Evolutionary conservation across 2,329 filamentous ascomycete genomes (phyloP).

Genomic region (Penicillium aurantiogriseum): DNA sequence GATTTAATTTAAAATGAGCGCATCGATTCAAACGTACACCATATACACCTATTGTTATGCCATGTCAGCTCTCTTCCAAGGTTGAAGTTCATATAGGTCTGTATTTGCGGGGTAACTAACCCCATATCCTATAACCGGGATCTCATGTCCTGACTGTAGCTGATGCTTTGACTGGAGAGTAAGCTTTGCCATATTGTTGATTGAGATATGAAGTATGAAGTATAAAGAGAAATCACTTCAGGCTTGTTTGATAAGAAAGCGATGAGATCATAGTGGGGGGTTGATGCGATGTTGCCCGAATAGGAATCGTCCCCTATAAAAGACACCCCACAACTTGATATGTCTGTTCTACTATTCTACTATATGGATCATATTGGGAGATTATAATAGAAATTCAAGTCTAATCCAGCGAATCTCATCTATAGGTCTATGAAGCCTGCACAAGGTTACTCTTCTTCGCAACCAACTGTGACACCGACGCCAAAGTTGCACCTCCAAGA

Average conservation of each 20-base stretch:
- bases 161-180: slow-evolving; percentile 44
- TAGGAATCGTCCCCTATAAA: neutral
- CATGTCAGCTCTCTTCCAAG: neutral
- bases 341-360: too few species aligned
- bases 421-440: neutral
- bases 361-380: too few species aligned
- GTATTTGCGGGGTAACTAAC: slow-evolving; percentile 37
- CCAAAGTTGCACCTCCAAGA: slow-evolving; percentile 31
- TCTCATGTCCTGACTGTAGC: slow-evolving; percentile 61
- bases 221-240: neutral
- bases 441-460: slow-evolving; percentile 1
- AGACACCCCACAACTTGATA: neutral
- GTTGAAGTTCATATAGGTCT: neutral
- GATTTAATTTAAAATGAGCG: neutral
- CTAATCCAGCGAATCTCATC: neutral
- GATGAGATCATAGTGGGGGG: neutral
- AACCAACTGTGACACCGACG: neutral
- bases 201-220: neutral
- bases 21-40: slow-evolving; percentile 24
- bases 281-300: neutral
- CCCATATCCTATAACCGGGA: slow-evolving; percentile 60
- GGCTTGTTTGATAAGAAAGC: neutral
- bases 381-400: neutral
- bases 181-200: slow-evolving; percentile 18
- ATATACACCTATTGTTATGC: slow-evolving; percentile 30